Evolutionary conservation across 1,139 yeast genomes (phyloP), one percentile per base, ranked within the genome.

Genomic region (Lodderomyces jiufengensis): DNA sequence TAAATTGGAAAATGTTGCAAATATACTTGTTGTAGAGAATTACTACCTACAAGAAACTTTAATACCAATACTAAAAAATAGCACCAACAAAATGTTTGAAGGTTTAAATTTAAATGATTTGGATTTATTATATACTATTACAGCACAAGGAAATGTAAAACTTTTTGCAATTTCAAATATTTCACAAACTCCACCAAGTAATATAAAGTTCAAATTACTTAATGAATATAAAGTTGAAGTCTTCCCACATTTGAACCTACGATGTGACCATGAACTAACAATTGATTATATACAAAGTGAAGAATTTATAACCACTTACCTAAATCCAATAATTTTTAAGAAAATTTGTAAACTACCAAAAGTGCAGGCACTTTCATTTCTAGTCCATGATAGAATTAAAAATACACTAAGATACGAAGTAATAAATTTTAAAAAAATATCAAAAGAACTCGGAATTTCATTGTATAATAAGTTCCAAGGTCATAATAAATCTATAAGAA

Each of bases 401-500:
- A 54, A 59, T 36, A 64, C 71, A 3, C 39, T 70, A 5, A 46
- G 73, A 36, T 51, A 58, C 22, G 53, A 59, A 29, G 42, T 47
- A 1, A 40, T 66, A 10, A 47, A 51, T 30, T 48, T 56, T 15
- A 27, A 35, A 9, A 34, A 40, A 12, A 27, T 55, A 12, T 28
- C 44, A 3, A 23, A 38, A 13, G 14, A 41, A 7, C 13, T 28
- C 7, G 39, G 39, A 1, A 29, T 37, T 9, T 29, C 31, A 4
- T 49, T 67, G 21, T 31, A 54, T 5, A 55, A 76, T 48, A 81
- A 83, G 48, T 75, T 81, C 39, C 88, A 94, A 5, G 97, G 97
- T 1, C 96, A 87, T 50, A 73, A 79, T 36, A 88, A 87, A 52
- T 84, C 96, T 0, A 80, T 90, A 14, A 76, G 78, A 46, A 72